Conservation (phyloP, 2,329 filamentous ascomycete genomes). For the Lecanicillium sp. region DNA sequence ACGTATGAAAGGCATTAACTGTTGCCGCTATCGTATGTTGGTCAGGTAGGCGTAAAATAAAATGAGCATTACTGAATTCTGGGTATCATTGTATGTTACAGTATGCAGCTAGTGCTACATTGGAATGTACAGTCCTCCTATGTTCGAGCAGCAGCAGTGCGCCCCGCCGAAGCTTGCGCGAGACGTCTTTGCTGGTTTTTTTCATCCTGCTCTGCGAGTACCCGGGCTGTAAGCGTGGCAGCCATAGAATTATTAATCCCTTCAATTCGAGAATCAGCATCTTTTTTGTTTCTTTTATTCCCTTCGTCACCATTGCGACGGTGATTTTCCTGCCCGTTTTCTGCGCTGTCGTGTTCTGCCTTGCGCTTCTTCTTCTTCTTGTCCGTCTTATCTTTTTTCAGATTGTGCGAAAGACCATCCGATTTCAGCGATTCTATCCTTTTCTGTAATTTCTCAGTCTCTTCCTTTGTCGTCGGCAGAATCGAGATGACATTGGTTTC, state of each 20-base stretch:
- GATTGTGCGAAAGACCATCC: slow-evolving; percentile 70
- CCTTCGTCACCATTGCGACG: slow-evolving; percentile 16
- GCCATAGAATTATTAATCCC: slow-evolving; percentile 86
- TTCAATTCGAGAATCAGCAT: slow-evolving; percentile 29
- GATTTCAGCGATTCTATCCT: slow-evolving; percentile 63
- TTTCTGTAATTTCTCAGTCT: slow-evolving; percentile 59
- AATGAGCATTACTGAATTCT: too few relatives aligned
- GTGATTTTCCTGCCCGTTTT: not conserved
- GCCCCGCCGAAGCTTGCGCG: slow-evolving; percentile 21
- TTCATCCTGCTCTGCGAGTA: slow-evolving; percentile 79
- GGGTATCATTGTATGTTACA: too few relatives aligned
- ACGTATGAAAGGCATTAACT: too few relatives aligned
- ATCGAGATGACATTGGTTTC: slow-evolving; percentile 76
- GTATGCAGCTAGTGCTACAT: too few relatives aligned
- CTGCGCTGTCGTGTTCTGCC: slow-evolving; percentile 24
- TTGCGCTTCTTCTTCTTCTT: slow-evolving; percentile 65
- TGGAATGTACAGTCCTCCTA: too few relatives aligned
- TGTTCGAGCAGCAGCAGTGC: too few relatives aligned
- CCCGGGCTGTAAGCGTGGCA: slow-evolving; percentile 76
- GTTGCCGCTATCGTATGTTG: too few relatives aligned
- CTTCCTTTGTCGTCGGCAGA: slow-evolving; percentile 61
- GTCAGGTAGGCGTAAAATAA: too few relatives aligned
- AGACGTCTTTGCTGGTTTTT: slow-evolving; percentile 72
- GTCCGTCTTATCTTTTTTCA: slow-evolving; percentile 74
- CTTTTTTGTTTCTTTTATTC: slow-evolving; percentile 45